Conservation (phyloP, 2,329 filamentous ascomycete species). For the Colletotrichum chlorophyti region DNA sequence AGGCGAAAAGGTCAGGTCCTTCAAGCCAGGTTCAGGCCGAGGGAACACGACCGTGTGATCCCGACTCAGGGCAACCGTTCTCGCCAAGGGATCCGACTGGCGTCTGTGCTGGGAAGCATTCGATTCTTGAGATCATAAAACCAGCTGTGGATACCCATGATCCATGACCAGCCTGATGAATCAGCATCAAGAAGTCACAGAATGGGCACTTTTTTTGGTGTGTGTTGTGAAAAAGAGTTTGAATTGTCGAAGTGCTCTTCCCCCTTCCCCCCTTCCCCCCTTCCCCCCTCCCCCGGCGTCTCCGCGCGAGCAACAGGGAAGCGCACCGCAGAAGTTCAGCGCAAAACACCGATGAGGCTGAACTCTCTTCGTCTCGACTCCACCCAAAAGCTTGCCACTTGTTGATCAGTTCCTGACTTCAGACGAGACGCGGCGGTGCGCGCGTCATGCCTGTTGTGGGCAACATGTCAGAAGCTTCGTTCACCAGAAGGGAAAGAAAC, state of each 20-base stretch:
- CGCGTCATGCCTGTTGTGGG: neutral
- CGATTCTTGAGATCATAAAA: neutral
- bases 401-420: neutral
- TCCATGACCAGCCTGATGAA: neutral
- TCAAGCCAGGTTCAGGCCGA: neutral
- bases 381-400: constrained; percentile 24
- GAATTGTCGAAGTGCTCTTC: no score
- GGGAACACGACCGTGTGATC: neutral
- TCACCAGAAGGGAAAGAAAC: neutral
- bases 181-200: neutral
- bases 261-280: no score
- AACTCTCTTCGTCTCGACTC: constrained; percentile 22
- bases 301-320: neutral
- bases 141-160: neutral
- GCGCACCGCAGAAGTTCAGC: neutral
- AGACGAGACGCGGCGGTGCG: neutral
- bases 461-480: neutral
- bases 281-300: no score
- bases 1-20: neutral
- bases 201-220: neutral
- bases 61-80: neutral
- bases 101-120: neutral
- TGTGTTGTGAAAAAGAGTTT: neutral
- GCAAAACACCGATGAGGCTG: constrained; percentile 17
- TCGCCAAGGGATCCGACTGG: neutral